Percentiles rank a stretch among this genome's conserved stretches.
Evolutionary conservation across 768 basidiomycete genomes (phyloP).

Genomic region (Gymnopilus junonius): DNA sequence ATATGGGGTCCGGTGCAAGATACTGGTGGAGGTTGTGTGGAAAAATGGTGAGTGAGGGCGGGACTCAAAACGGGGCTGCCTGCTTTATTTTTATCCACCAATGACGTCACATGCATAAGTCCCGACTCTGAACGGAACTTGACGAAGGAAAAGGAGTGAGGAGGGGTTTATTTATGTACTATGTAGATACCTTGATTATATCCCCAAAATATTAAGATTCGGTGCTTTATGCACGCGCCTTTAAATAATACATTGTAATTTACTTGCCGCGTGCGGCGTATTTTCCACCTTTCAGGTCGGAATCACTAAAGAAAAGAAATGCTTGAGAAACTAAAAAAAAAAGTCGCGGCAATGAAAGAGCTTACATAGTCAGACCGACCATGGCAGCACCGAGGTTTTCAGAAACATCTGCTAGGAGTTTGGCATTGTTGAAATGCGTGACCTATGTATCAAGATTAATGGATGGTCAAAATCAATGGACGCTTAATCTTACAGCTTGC

Average conservation of each 20-base stretch:
- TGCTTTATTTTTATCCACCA: background rate
- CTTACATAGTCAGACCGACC: conserved; percentile 91
- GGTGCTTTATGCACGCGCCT: background rate
- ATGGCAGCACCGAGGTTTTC: conserved; percentile 89
- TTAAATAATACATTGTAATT: background rate
- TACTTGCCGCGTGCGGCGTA: conserved; percentile 63
- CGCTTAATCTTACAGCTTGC: conserved; percentile 69
- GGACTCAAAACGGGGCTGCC: background rate
- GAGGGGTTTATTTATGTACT: no score
- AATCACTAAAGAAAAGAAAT: conserved; percentile 46
- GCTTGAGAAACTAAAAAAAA: conserved; percentile 1
- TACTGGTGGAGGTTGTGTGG: background rate
- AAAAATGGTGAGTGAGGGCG: background rate
- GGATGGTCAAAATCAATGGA: background rate
- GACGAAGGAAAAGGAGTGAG: no score
- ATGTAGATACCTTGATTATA: no score
- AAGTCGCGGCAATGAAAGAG: conserved; percentile 8
- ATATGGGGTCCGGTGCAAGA: background rate
- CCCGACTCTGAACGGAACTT: background rate
- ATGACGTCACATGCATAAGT: conserved; percentile 11
- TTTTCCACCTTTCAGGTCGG: conserved; percentile 71
- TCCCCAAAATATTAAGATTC: background rate
- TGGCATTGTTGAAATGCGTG: conserved; percentile 95
- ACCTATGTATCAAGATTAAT: conserved; percentile 49
- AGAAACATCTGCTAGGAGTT: conserved; percentile 88